phyloP scores from a whole-genome alignment of 768 basidiomycete species.

The Boletus patriciae region DNA sequence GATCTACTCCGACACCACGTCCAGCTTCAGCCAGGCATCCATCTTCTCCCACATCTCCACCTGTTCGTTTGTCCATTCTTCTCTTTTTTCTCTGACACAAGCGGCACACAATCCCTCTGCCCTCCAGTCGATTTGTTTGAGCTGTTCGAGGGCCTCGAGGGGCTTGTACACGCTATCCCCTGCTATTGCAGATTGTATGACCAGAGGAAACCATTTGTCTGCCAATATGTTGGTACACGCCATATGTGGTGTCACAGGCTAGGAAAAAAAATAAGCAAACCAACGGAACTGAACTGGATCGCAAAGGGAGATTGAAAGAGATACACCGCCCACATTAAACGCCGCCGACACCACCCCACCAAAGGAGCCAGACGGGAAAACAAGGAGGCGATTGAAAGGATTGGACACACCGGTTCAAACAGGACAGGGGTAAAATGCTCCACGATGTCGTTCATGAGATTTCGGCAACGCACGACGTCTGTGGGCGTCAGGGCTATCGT shows the following conservation, averaged over 20 bases:
- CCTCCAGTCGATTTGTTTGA: slow-evolving; percentile 61
- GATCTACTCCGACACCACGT: slow-evolving; percentile 10
- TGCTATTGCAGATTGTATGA: slow-evolving; percentile 66
- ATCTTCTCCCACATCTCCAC: slow-evolving; percentile 56
- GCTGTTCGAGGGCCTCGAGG: slow-evolving; percentile 63
- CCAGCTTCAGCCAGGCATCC: slow-evolving; percentile 52
- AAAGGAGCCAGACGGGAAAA: background rate
- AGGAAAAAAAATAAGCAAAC: background rate
- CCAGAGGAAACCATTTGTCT: slow-evolving; percentile 67
- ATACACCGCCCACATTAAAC: background rate
- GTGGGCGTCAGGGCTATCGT: slow-evolving; percentile 30
- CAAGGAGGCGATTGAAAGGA: background rate
- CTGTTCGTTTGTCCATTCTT: slow-evolving; percentile 68
- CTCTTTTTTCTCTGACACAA: slow-evolving; percentile 58
- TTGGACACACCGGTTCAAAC: slow-evolving; percentile 55
- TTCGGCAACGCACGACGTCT: slow-evolving; percentile 42
- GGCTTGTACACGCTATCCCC: slow-evolving; percentile 66
- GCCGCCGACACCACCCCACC: background rate
- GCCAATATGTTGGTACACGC: slow-evolving; percentile 71
- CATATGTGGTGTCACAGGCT: slow-evolving; percentile 67
- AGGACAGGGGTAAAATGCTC: slow-evolving; percentile 69
- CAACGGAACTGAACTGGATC: background rate
- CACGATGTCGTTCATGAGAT: slow-evolving; percentile 56
- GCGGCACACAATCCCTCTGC: slow-evolving; percentile 55
- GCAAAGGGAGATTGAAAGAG: background rate